phyloP scores from a whole-genome alignment of 352 stramenopile species.

The Pythium plurisporium region DNA sequence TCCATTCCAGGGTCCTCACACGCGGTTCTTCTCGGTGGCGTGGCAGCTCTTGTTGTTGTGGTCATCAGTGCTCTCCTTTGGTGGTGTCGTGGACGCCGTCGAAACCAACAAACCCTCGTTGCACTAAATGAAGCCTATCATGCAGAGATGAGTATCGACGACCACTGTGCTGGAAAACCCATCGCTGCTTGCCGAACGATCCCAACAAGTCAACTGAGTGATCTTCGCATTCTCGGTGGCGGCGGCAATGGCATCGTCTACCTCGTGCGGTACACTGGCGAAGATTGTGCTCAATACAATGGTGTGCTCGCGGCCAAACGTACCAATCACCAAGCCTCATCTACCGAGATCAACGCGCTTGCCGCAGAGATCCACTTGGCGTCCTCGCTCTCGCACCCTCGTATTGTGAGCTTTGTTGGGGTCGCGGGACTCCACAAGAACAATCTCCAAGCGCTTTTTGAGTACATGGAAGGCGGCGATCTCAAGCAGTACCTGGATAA shows the following conservation, averaged over 20 bases:
- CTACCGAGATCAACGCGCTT: not conserved
- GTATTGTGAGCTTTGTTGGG: constrained; percentile 1
- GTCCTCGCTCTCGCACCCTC: not conserved
- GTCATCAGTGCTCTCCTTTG: too few species aligned
- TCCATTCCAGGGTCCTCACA: too few species aligned
- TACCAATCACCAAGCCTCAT: not conserved
- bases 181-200: too few species aligned
- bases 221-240: too few species aligned
- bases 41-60: too few species aligned
- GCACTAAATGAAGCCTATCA: too few species aligned
- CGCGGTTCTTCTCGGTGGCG: too few species aligned
- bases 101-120: too few species aligned
- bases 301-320: constrained; percentile 1
- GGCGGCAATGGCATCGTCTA: not conserved
- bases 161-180: too few species aligned
- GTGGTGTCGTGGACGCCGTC: too few species aligned
- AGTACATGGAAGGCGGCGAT: constrained; percentile 1
- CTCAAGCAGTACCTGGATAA: not conserved
- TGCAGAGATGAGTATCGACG: too few species aligned
- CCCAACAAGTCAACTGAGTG: too few species aligned
- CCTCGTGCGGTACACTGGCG: not conserved
- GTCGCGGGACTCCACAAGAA: not conserved
- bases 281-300: not conserved
- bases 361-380: not conserved
- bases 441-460: constrained; percentile 3